Base-by-base conservation (phyloP, 2,329 filamentous ascomycete genomes). In the Aspergillus amoenus region DNA sequence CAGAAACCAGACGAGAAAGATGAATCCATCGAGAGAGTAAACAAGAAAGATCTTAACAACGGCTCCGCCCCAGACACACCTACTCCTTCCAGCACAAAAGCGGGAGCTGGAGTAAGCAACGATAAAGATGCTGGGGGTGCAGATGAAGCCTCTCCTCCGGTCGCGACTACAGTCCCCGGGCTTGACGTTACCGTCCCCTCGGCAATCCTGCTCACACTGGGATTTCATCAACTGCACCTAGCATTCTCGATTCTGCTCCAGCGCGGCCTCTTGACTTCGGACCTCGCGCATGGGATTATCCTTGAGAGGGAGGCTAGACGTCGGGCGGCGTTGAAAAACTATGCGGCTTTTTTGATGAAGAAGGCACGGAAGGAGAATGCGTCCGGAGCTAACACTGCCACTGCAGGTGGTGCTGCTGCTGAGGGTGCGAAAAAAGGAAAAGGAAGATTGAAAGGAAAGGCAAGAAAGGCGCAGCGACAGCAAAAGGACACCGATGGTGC, bases 271-370 rank as follows among this genome's bases (percentile, higher is more conserved):
- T 41, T 73, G 32, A 64, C 54, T 2, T 17, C 27, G 12, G 42
- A 48, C 1, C 45, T 69, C 8, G 65, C 66, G 2, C 52, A 58
- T 17, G 58, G 59, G 1, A 59, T 73, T 6, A 37, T 74, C 4
- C 43, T 58, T 4, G 66, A 69, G 54, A 66, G 72, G 4, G 72
- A 74, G 59, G 24, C 55, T 6, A 68, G 70, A 24, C 68, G 72
- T 4, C 27, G 64, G 3, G 51, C 60, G 21, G 69, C 66, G 4
- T 56, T 72, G 50, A 50, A 4, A 48, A 45, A 45, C 32, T 45
- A 55, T 55, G 34, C 49, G 24, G n/a, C 30, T 4, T 5, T 13
- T 7, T 13, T 54, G n/a, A 5, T 49, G 17, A 11, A 17, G 3
- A 34, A 24, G 5, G 27, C 3, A n/a, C 12, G 37, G 18, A 39